A percentile compares a stretch with the other conserved stretches of the same genome.
Evolutionary conservation across 176 grass and related monocot species (phyloP).

Genomic region (Cenchrus purpureus): DNA sequence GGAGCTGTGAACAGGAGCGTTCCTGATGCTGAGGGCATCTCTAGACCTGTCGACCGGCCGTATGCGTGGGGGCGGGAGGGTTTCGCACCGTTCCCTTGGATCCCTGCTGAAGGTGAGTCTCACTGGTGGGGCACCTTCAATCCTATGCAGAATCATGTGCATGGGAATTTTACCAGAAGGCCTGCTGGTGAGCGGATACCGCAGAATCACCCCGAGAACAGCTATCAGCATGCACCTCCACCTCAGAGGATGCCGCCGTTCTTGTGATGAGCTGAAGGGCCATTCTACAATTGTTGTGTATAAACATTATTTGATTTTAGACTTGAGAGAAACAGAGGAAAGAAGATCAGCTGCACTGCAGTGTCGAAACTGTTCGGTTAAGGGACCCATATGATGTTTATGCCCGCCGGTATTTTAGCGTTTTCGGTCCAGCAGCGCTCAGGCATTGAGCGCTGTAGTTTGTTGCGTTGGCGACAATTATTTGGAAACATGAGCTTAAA

Average conservation of each 20-base stretch:
- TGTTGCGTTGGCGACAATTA: constrained; percentile 22
- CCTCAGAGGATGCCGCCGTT: constrained; percentile 64
- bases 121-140: constrained; percentile 84
- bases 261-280: constrained; percentile 61
- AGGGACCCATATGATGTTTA: constrained; percentile 1
- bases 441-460: constrained; percentile 29
- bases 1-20: constrained; percentile 53
- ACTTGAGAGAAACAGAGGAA: neutral
- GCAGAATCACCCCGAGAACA: constrained; percentile 55
- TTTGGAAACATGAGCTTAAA: constrained; percentile 34
- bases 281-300: constrained; percentile 33
- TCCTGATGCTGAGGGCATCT: constrained; percentile 51
- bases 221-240: constrained; percentile 56
- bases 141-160: constrained; percentile 57
- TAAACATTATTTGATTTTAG: constrained; percentile 46
- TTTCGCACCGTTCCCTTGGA: constrained; percentile 55
- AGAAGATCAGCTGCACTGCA: neutral
- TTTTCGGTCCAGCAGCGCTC: constrained; percentile 25
- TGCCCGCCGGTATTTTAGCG: neutral
- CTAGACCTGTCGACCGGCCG: constrained; percentile 55
- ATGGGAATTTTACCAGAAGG: constrained; percentile 62
- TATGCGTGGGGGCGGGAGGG: constrained; percentile 65
- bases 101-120: constrained; percentile 62
- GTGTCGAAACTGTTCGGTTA: neutral
- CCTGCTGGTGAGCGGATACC: constrained; percentile 49